A percentile compares a stretch with the other conserved stretches of the same genome.
Conservation (phyloP, 2,329 filamentous ascomycete species). For the Claviceps maximensis region DNA sequence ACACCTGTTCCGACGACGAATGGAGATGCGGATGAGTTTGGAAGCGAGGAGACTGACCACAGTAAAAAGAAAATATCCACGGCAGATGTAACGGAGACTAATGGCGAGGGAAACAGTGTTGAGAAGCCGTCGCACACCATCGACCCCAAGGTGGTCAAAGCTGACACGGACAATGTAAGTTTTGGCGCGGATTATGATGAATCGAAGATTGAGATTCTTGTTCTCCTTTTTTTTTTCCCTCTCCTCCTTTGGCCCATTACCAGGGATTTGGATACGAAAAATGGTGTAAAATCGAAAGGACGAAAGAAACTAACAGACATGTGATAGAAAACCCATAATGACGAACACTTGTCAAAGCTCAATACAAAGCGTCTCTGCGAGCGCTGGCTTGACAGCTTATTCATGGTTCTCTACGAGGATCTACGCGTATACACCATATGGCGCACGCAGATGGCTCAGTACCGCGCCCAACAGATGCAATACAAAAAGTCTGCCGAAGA, state of each 20-base stretch:
- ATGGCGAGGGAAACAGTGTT: constrained; percentile 32
- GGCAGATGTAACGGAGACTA: constrained; percentile 21
- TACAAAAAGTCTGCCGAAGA: constrained; percentile 96
- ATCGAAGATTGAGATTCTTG: too few species aligned
- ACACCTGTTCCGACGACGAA: constrained; percentile 48
- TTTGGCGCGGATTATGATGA: too few species aligned
- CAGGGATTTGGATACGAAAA: background rate
- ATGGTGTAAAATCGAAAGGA: background rate
- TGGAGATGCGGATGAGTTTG: constrained; percentile 24
- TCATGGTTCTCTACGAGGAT: constrained; percentile 98
- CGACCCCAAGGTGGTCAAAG: constrained; percentile 63
- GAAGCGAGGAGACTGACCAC: constrained; percentile 18
- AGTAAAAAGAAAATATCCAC: constrained; percentile 21
- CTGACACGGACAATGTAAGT: constrained; percentile 57
- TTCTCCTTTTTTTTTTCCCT: too few species aligned
- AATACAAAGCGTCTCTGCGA: constrained; percentile 97
- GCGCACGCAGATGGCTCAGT: constrained; percentile 96
- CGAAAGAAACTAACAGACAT: too few species aligned
- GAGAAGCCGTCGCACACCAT: constrained; percentile 73
- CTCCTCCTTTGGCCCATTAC: background rate
- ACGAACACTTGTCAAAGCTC: constrained; percentile 73
- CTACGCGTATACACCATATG: constrained; percentile 97
- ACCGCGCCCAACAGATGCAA: constrained; percentile 79
- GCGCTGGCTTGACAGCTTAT: constrained; percentile 94
- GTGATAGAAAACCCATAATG: constrained; percentile 44